Conservation (phyloP, 495 filamentous ascomycete species). For the Aspergillus indologenus region DNA sequence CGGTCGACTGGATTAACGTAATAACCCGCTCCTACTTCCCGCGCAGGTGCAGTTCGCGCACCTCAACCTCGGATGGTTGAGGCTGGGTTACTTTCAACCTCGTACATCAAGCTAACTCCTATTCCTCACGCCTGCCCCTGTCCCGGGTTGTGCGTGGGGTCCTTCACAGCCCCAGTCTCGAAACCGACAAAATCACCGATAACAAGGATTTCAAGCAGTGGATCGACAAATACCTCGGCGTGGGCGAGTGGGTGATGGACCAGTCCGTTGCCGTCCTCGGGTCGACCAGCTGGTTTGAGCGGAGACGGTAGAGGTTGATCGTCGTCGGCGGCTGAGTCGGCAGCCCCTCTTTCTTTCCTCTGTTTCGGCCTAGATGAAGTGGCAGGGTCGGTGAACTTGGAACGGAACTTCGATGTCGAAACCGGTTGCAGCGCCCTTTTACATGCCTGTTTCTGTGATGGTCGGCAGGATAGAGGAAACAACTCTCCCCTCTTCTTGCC, state of each 20-base stretch:
- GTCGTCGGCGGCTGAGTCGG: neutral
- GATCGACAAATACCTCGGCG: slow-evolving; percentile 91
- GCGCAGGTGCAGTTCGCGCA: neutral
- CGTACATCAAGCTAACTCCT: slow-evolving; percentile 27
- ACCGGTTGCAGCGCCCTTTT: neutral
- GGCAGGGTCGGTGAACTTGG: neutral
- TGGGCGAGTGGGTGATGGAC: slow-evolving; percentile 98
- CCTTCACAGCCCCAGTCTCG: slow-evolving; percentile 71
- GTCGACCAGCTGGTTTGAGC: slow-evolving; percentile 83
- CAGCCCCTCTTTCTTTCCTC: neutral
- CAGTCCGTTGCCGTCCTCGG: slow-evolving; percentile 89
- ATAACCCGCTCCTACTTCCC: slow-evolving; percentile 38
- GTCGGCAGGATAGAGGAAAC: neutral
- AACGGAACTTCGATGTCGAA: neutral
- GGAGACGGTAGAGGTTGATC: slow-evolving; percentile 57
- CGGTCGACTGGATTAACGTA: slow-evolving; percentile 97
- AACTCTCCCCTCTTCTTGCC: neutral
- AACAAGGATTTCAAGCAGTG: slow-evolving; percentile 83
- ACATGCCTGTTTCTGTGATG: neutral
- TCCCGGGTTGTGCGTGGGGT: slow-evolving; percentile 32
- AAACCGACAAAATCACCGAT: slow-evolving; percentile 79
- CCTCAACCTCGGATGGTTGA: no score
- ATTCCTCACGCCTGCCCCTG: slow-evolving; percentile 34
- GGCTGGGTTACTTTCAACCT: neutral
- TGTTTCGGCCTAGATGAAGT: neutral